These are phyloP conservation scores for Biscogniauxia marginata DNA, from an alignment of 2,329 filamentous ascomycete species.

Conservation along the genomic window DNA sequence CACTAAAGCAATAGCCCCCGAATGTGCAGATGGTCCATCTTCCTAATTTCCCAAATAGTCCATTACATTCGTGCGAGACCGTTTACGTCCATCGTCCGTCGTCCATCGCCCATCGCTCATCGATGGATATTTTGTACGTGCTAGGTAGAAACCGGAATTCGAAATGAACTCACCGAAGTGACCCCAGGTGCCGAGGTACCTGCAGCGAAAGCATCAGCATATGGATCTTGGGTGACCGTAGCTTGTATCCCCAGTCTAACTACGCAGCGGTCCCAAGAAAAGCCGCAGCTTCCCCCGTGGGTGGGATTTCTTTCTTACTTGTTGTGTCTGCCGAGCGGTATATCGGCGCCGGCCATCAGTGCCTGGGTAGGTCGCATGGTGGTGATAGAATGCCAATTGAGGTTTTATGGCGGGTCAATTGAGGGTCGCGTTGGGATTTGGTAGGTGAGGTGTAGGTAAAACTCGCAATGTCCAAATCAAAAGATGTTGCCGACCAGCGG, in stretches of 20 bases:
- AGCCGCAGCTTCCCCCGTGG: slow-evolving; percentile 27
- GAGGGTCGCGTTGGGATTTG: slow-evolving; percentile 24
- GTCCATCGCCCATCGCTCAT: background rate
- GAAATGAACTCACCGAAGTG: slow-evolving; percentile 61
- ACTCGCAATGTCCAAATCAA: slow-evolving; percentile 32
- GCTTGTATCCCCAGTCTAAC: background rate
- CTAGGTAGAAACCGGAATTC: background rate
- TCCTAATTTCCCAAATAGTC: no score
- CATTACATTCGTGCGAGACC: no score
- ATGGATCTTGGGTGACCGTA: no score
- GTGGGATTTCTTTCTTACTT: slow-evolving; percentile 41
- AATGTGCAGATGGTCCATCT: no score
- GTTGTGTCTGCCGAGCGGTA: slow-evolving; percentile 42
- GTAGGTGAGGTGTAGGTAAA: slow-evolving; percentile 19
- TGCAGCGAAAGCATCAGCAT: slow-evolving; percentile 38
- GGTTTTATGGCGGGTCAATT: slow-evolving; percentile 30
- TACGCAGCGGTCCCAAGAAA: slow-evolving; percentile 21
- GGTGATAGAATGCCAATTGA: slow-evolving; percentile 27
- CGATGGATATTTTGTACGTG: background rate
- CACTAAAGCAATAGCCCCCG: no score
- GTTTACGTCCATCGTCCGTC: no score
- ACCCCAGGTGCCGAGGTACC: slow-evolving; percentile 75
- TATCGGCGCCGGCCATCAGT: slow-evolving; percentile 40
- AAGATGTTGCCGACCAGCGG: slow-evolving; percentile 18
- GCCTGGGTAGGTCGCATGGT: slow-evolving; percentile 49